Base-by-base conservation (phyloP, 139 green algal genomes). In the Gonium pectorale region DNA sequence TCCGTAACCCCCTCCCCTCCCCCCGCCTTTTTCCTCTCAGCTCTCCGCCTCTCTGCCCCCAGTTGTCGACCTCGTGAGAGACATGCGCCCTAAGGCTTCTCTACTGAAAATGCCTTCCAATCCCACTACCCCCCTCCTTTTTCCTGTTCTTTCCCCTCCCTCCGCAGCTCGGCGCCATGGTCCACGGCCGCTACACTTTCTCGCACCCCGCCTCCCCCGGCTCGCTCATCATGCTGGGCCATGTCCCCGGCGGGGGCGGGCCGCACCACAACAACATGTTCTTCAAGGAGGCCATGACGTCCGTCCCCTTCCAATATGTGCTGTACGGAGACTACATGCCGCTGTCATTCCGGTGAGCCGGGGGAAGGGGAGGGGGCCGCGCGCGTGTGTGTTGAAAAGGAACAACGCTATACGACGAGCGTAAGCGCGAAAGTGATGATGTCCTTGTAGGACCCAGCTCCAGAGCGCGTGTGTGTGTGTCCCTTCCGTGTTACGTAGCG, bases 121-220 rank as follows among this genome's bases (percentile, higher is more conserved):
- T 49, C 5, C 35, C 31, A 5, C 35, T 6, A 6, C 9, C 35
- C 22, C 38, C 8, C 40, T 24, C 67, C 38, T 43, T 35, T n/a
- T n/a, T n/a, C n/a, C n/a, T n/a, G n/a, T n/a, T n/a, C n/a, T n/a
- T n/a, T 67, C 33, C 54, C 26, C 72, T 31, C 33, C 33, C 72
- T 11, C 19, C 74, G 31, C 75, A 82, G 75, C 75, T 82, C 17
- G 75, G 75, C 75, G 75, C 75, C 27, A 82, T 82, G 75, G 26
- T 59, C 19, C 75, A 82, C 75, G 75, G 75, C 29, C 75, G 75
- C 41, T 82, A 49, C 56, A 9, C 75, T n/a, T 82, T 82, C 75
- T 60, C 75, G 22, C 43, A 82, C 59, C 59, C 75, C 9, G 21
- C 43, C 68, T n/a, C 19, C 43, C 41, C 5, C 22, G 59, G 9